Base-by-base conservation (phyloP, 805 yeast genomes). In the Saccharomycopsis malanga region DNA sequence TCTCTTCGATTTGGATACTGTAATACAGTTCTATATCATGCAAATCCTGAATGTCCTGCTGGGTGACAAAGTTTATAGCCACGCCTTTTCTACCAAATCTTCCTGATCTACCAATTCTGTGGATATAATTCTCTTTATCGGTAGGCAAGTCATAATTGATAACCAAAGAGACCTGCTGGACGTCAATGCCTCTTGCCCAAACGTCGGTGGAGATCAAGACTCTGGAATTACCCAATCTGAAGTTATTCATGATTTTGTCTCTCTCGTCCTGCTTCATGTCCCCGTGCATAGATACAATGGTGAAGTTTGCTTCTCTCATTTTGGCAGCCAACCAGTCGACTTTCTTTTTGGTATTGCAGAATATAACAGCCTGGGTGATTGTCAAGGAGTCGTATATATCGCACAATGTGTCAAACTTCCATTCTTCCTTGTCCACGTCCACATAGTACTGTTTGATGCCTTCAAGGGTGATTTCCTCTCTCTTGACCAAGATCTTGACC, bases 31-130 rank as follows among this genome's bases (percentile, higher is more conserved):
- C 97, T 56, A 93, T 80, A 65, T 85, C 95, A 64, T 83, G 80
- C 71, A 89, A 72, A 62, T 75, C 75, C 55, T 76, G 73, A 55
- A 74, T 74, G 64, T 91, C 97, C 47, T 80, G 81, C 54, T 73
- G 75, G 44, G 98, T 89, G 58, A 89, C 82, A 62, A 91, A 85
- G 74, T 89, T 93, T 65, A 91, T 85, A 53, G 98, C 97, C 54
- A 87, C 91, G 74, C 98, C 98, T 72, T 89, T 91, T 69, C 98
- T 80, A 65, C 98, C 98, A 74, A 91, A 91, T 69, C 98, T 82
- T 62, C 98, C 98, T 58, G 95, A 87, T 72, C 98, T 81, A 68
- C 98, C 98, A 61, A 91, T 94, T 72, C 98, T 79, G 72, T 91
- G 98, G 61, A 91, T 84, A 67, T 93, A 91, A 73, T 87, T 89